A percentile compares a stretch with the other conserved stretches of the same genome.
phyloP scores from a whole-genome alignment of 345 rosid genomes.

The Dimocarpus longan region DNA sequence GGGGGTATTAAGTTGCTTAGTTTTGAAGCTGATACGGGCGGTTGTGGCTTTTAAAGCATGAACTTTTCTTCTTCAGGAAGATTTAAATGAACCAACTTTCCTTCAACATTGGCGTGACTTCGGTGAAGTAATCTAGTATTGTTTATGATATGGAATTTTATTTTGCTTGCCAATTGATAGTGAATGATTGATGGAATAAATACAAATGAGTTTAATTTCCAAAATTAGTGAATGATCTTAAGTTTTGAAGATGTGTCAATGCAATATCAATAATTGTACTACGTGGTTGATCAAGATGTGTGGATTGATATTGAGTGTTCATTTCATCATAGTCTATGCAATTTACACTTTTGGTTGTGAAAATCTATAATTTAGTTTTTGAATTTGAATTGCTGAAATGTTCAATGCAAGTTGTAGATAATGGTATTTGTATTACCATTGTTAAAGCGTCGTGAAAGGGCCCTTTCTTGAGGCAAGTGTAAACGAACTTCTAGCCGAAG shows the following conservation, averaged over 20 bases:
- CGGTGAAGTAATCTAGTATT: background rate
- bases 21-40: constrained; percentile 4
- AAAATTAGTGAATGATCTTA: background rate
- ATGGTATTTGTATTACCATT: background rate
- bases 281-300: background rate
- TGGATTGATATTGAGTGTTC: background rate
- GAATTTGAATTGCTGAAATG: background rate
- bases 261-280: background rate
- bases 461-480: background rate
- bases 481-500: background rate
- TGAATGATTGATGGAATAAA: background rate
- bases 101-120: background rate
- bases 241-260: background rate
- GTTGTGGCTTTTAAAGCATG: background rate
- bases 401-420: background rate
- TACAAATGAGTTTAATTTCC: background rate
- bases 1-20: background rate
- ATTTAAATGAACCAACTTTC: background rate
- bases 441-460: background rate
- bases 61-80: background rate
- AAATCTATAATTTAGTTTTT: background rate
- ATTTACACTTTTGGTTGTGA: background rate
- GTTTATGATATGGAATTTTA: background rate
- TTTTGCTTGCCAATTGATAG: background rate
- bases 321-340: background rate